Evolutionary conservation across 108 stramenopile genomes (phyloP).

Genomic region (Skeletonema costatum): DNA sequence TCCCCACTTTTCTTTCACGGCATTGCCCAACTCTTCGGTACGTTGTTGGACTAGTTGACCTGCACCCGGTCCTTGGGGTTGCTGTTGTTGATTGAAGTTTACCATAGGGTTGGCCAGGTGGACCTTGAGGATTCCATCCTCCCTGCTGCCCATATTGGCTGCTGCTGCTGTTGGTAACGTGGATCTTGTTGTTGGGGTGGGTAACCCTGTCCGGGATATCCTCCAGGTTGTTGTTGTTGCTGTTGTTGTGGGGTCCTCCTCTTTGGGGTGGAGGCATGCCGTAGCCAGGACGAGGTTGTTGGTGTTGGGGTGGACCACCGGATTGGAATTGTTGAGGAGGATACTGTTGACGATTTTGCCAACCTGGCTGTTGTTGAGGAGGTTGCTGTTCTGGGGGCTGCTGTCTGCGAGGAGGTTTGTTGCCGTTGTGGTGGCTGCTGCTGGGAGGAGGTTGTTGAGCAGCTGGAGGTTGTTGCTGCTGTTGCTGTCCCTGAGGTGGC

Average conservation of each 20-base stretch:
- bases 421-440: neutral
- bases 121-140: neutral
- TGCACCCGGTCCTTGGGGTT: slow-evolving; percentile 19
- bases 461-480: neutral
- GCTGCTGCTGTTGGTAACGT: neutral
- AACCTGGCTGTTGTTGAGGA: slow-evolving; percentile 8
- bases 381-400: slow-evolving; percentile 20
- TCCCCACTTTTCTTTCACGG: slow-evolving; percentile 47
- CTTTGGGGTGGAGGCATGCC: slow-evolving; percentile 20
- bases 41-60: slow-evolving; percentile 41
- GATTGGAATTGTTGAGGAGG: slow-evolving; percentile 7
- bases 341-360: slow-evolving; percentile 8
- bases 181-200: slow-evolving; percentile 17
- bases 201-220: slow-evolving; percentile 20
- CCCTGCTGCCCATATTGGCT: neutral
- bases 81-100: neutral
- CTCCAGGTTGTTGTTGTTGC: neutral
- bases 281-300: slow-evolving; percentile 32
- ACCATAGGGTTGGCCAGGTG: slow-evolving; percentile 10
- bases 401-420: slow-evolving; percentile 16
- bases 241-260: slow-evolving; percentile 21
- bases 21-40: slow-evolving; percentile 34
- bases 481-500: slow-evolving; percentile 3
- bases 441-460: neutral
- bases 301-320: slow-evolving; percentile 9